Evolutionary conservation across 2,329 filamentous ascomycete species (phyloP), one percentile per base, ranked within the genome.

Genomic region (Didymella pomorum): DNA sequence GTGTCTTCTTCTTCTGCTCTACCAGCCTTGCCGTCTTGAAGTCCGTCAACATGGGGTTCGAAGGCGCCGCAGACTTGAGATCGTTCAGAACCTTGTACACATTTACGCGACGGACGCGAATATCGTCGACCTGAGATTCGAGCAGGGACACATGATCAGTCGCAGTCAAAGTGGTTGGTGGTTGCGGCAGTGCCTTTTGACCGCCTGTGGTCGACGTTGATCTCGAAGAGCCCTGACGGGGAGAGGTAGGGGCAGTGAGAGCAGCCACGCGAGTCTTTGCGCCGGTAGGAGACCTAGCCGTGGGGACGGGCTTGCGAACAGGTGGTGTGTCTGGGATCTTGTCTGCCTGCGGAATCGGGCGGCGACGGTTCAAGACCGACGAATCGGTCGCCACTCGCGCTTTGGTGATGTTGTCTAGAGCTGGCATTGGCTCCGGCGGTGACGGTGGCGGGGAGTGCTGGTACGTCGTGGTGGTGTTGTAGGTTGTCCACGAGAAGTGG

Each of bases 401-500:
- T 45, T 46, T 63, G 29, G 52, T 58, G 39, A 48, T 48, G 20
- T 47, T 57, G 4, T 46, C 42, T 25, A 60, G 18, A 3, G 67
- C 66, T 9, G 78, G 75, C 10, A 78, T 66, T 18, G 72, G 69
- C 14, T 76, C 75, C 21, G 74, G 75, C 18, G 79, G 79, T 50
- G 77, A 79, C 10, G 76, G 74, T 3, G 78, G 78, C 39, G 78
- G 78, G 46, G 78, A 79, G 52, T 77, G 74, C 46, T 79, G 76
- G 56, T 78, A 75, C 3, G 76, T 78, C 7, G 73, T 75, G 57
- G 62, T 66, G 37, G 75, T 80, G 56, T 69, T 72, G 50, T 72
- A 72, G 16, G 70, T 72, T 18, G 69, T 72, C 67, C 70, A 72
- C 26, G 71, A 71, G 45, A 74, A 74, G 37, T 68, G 67, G 25